Base-by-base conservation (phyloP, 2,329 filamentous ascomycete species). In the Rachicladosporium sp. region DNA sequence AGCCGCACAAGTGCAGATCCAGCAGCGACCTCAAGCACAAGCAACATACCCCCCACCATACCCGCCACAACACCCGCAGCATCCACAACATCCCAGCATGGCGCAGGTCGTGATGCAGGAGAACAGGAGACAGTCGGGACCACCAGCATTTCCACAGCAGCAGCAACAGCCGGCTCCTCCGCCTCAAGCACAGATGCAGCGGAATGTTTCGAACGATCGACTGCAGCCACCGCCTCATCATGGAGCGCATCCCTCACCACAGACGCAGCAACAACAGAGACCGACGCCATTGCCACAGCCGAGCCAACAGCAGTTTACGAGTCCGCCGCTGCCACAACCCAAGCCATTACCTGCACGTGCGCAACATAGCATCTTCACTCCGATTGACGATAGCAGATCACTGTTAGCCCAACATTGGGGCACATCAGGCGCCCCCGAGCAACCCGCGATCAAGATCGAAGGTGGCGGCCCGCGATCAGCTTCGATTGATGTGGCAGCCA, bases 331-430 rank as follows among this genome's bases (percentile, higher is more conserved):
- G 65, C 77, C 41, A 49, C 66, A 83, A 46, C 79, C 81, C 2
- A 82, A 80, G 53, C 79, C 83, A 4, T 51, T 74, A 3, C 68
- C 70, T 6, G 63, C 55, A 12, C 61, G 65, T 29, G 63, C 70
- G 29, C 88, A 88, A 58, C 80, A 81, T 57, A 95, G 88, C 59
- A 96, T 98, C 43, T 96, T 96, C 57, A 98, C 91, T 0, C 91
- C 91, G 0, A 93, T 98, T 46, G 91, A 96, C 53, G 88, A 94
- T 57, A 87, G 82, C 51, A 76, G 84, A 36, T 95, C 88, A 1
- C 80, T 95, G 43, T 65, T 95, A 33, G 86, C 85, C 9, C 84
- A 89, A 48, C 87, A 94, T 58, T 79, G 67, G 67, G 67, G 66
- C 19, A 48, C 76, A 7, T 69, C 73, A 2, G 76, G 77, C 36